phyloP scores from a whole-genome alignment of 768 basidiomycete genomes.

The Calocybe indica region DNA sequence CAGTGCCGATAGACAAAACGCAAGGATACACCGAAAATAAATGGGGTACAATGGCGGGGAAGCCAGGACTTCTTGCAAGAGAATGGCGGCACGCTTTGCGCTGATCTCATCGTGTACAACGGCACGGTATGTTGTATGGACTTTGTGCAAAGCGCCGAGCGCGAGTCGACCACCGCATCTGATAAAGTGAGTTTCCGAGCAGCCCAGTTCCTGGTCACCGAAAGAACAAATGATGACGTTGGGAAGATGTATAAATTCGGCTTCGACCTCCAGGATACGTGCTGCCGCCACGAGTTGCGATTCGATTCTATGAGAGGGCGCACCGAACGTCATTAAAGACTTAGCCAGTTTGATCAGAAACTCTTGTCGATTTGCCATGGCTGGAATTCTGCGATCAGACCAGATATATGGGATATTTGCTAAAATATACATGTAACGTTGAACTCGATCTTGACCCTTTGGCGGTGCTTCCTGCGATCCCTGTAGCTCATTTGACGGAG shows the following conservation, averaged over 20 bases:
- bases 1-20: slow-evolving; percentile 65
- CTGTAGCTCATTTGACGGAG: slow-evolving; percentile 65
- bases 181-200: slow-evolving; percentile 85
- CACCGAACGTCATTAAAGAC: slow-evolving; percentile 87
- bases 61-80: slow-evolving; percentile 57
- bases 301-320: slow-evolving; percentile 91
- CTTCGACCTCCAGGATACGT: slow-evolving; percentile 83
- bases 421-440: slow-evolving; percentile 57
- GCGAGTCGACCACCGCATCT: slow-evolving; percentile 73
- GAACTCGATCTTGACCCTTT: slow-evolving; percentile 64
- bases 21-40: slow-evolving; percentile 56
- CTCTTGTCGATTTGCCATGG: slow-evolving; percentile 74
- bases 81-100: slow-evolving; percentile 65
- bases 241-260: slow-evolving; percentile 86
- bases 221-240: slow-evolving; percentile 83
- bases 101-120: slow-evolving; percentile 93
- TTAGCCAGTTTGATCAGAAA: slow-evolving; percentile 84
- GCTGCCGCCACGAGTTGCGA: slow-evolving; percentile 87
- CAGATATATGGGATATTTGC: slow-evolving; percentile 2
- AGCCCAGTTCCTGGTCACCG: slow-evolving; percentile 84
- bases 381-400: slow-evolving; percentile 27
- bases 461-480: slow-evolving; percentile 57
- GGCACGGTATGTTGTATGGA: slow-evolving; percentile 77
- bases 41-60: slow-evolving; percentile 60
- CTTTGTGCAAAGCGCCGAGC: slow-evolving; percentile 78